Conservation (phyloP, 805 yeast species). For the Yarrowia sp. region DNA sequence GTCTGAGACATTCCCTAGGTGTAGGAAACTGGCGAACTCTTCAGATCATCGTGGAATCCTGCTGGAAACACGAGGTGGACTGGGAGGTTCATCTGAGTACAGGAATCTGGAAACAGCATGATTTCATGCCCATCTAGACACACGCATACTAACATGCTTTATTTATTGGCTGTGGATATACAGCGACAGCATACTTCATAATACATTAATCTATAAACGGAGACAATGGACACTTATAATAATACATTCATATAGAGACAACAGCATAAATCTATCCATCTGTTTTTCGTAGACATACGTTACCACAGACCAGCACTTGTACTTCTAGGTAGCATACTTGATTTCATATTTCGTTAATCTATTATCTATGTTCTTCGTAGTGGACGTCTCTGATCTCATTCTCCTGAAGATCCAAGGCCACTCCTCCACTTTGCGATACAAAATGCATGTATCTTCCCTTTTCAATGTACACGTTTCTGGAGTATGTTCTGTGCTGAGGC, state of each 20-base stretch:
- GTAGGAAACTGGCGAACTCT: conserved; percentile 35
- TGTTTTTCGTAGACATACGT: too few relatives aligned
- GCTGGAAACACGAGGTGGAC: conserved; percentile 36
- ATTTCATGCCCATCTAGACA: conserved; percentile 31
- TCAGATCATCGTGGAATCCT: conserved; percentile 11
- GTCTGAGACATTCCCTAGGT: conserved; percentile 9
- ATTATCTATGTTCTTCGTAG: neutral
- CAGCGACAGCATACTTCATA: neutral
- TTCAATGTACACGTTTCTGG: conserved; percentile 14
- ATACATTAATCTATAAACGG: too few relatives aligned
- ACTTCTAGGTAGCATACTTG: too few relatives aligned
- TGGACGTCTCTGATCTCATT: conserved; percentile 7
- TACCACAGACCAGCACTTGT: too few relatives aligned
- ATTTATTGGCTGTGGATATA: neutral
- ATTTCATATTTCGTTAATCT: neutral
- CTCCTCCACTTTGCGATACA: neutral
- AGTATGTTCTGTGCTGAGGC: conserved; percentile 8
- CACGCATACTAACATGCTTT: neutral
- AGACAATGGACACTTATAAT: too few relatives aligned
- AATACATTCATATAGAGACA: too few relatives aligned
- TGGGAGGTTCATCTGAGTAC: conserved; percentile 36
- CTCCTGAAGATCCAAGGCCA: conserved; percentile 5
- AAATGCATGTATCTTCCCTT: conserved; percentile 7
- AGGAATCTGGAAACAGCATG: conserved; percentile 30
- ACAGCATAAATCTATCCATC: too few relatives aligned